A percentile compares a stretch with the other conserved stretches of the same genome.
Evolutionary conservation across 2,329 filamentous ascomycete species (phyloP).

Genomic region (Colletotrichum kahawae): DNA sequence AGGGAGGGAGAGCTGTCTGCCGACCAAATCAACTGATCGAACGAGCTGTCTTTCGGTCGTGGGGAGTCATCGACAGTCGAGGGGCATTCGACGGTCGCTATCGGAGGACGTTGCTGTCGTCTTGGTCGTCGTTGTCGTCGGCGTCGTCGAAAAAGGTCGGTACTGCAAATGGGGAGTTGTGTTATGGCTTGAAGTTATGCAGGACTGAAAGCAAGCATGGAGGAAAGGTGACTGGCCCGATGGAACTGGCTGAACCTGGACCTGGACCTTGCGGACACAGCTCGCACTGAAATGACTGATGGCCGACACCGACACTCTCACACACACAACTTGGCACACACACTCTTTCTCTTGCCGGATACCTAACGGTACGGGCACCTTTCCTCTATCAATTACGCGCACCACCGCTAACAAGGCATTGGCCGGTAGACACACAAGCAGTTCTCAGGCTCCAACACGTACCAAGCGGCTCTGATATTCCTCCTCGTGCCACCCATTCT

Average conservation of each 20-base stretch:
- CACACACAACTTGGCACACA: not conserved
- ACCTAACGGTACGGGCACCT: not conserved
- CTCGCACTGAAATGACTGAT: not conserved
- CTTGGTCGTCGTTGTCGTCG: constrained; percentile 6
- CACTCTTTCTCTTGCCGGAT: not conserved
- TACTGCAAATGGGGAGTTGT: not conserved
- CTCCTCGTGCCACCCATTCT: constrained; percentile 6
- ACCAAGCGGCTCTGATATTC: constrained; percentile 13
- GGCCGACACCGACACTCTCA: not conserved
- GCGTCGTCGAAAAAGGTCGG: not conserved
- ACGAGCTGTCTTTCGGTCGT: not conserved
- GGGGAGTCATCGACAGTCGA: not conserved
- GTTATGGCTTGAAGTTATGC: not conserved
- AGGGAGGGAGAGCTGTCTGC: not conserved
- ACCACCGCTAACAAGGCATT: not conserved
- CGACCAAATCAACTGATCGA: constrained; percentile 17
- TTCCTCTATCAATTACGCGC: not conserved
- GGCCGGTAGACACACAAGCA: not conserved
- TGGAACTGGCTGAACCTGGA: not conserved
- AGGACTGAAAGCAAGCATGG: not conserved
- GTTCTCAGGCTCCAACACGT: not conserved
- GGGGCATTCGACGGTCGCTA: not conserved
- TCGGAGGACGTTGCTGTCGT: not conserved
- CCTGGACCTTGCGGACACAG: not conserved
- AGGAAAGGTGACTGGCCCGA: not conserved